Evolutionary conservation across 345 rosid genomes (phyloP).

Genomic region (Eucalyptus pauciflora): DNA sequence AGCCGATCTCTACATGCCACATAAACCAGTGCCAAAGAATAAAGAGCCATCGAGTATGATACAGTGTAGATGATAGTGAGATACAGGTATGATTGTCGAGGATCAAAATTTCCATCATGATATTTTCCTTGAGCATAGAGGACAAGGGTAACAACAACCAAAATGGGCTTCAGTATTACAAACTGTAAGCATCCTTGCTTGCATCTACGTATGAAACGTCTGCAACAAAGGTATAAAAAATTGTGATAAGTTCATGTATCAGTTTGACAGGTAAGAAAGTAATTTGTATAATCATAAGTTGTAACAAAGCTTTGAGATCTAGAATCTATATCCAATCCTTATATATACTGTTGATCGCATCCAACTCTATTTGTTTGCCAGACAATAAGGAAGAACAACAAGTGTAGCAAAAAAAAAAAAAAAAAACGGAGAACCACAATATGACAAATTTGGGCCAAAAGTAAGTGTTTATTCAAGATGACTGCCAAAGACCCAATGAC

Average conservation of each 20-base stretch:
- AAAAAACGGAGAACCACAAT: background rate
- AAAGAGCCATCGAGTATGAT: conserved; percentile 84
- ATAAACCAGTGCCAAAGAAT: conserved; percentile 82
- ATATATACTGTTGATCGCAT: background rate
- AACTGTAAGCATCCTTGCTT: conserved; percentile 99
- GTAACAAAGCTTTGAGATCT: background rate
- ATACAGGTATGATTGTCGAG: conserved; percentile 79
- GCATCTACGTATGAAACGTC: conserved; percentile 95
- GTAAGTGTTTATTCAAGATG: background rate
- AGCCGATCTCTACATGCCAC: conserved; percentile 97
- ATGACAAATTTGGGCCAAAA: background rate
- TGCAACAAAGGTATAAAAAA: conserved; percentile 5
- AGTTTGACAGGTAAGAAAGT: background rate
- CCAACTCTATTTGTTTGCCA: background rate
- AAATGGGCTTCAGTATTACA: conserved; percentile 90
- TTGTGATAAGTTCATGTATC: background rate
- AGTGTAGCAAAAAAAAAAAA: background rate
- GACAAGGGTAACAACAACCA: conserved; percentile 79
- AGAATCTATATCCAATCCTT: background rate
- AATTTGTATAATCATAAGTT: background rate
- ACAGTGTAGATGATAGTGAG: conserved; percentile 86
- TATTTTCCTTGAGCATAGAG: conserved; percentile 94
- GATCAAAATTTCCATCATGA: conserved; percentile 92
- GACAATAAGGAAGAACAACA: background rate
- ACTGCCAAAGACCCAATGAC: background rate